Evolutionary conservation across 345 rosid genomes (phyloP), one percentile per base, ranked within the genome.

Genomic region (Lepidium aucheri): DNA sequence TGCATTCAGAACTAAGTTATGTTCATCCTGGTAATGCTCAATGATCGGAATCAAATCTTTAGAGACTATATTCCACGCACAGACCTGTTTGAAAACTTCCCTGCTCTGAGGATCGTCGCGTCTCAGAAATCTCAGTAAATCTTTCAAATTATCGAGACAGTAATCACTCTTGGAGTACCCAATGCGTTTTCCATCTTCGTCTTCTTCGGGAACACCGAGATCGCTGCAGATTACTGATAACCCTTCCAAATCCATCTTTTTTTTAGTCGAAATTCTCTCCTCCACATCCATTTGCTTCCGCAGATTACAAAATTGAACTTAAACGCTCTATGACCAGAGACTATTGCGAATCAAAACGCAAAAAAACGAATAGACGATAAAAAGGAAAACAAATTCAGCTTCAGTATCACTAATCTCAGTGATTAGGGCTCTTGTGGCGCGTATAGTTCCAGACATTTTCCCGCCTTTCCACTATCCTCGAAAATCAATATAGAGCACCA

Each of bases 31-130:
- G 39, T 79, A 83, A 60, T 82, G 76, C 57, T 85, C 94, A 5
- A 90, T 82, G 65, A 93, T 84, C 0, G 97, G 98, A 58, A 90
- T 88, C 86, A 93, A 76, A 67, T 90, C 84, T 74, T 93, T 90
- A 1, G 94, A 77, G 35, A 84, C 87, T 8, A 72, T 85, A 65
- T 84, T 85, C 97, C 97, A 93, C 57, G 84, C 85, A 68, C 97
- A 93, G 8, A 90, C 87, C 74, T 90, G 97, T 78, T 85, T 93
- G 72, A 93, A 93, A 9, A 85, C 98, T 62, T 79, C 82, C 39
- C 98, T 85, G 58, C 78, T 81, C 55, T 90, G 77, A 4, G 97
- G 90, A 80, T 93, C 91, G 38, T 93, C 98, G 0, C 91, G 90
- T 73, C 97, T 79, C 32, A 93, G 56, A 76, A 86, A 93, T 51